Evolutionary conservation across 2,329 filamentous ascomycete genomes (phyloP).

Genomic region (Tricladium varicosporioides): DNA sequence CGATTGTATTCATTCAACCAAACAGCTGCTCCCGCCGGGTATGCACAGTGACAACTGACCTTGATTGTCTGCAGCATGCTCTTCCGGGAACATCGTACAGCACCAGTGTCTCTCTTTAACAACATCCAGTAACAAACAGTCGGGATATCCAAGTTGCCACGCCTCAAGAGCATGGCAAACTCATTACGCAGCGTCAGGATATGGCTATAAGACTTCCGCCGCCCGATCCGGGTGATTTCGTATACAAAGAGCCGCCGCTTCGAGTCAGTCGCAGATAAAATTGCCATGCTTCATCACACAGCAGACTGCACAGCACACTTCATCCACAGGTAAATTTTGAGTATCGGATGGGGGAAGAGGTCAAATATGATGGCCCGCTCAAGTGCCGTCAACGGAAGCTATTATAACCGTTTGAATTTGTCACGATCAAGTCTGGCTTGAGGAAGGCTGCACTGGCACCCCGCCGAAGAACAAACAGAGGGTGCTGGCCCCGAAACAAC

Average conservation of each 20-base stretch:
- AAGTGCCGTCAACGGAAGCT: neutral
- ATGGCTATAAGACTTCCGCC: neutral
- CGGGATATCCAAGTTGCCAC: neutral
- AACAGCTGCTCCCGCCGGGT: slow-evolving; percentile 1
- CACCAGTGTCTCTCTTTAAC: neutral
- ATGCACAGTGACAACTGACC: slow-evolving; percentile 3
- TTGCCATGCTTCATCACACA: slow-evolving; percentile 6
- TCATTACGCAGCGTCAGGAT: neutral
- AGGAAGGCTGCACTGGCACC: neutral
- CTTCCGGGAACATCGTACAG: neutral
- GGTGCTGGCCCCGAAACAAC: slow-evolving; percentile 2
- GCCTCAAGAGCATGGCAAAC: neutral
- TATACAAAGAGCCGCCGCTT: slow-evolving; percentile 9
- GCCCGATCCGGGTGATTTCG: neutral
- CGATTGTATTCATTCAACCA: neutral
- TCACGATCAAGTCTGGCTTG: neutral
- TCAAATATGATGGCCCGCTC: neutral
- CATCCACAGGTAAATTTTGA: neutral
- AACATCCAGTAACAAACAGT: neutral
- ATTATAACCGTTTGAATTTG: neutral
- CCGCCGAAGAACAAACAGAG: neutral
- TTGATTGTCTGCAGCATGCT: neutral
- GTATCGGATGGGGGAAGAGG: neutral
- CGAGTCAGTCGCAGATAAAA: slow-evolving; percentile 12
- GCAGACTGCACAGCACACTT: neutral